Evolutionary conservation across 768 basidiomycete genomes (phyloP).

Genomic region (Dioszegia aurantiaca): DNA sequence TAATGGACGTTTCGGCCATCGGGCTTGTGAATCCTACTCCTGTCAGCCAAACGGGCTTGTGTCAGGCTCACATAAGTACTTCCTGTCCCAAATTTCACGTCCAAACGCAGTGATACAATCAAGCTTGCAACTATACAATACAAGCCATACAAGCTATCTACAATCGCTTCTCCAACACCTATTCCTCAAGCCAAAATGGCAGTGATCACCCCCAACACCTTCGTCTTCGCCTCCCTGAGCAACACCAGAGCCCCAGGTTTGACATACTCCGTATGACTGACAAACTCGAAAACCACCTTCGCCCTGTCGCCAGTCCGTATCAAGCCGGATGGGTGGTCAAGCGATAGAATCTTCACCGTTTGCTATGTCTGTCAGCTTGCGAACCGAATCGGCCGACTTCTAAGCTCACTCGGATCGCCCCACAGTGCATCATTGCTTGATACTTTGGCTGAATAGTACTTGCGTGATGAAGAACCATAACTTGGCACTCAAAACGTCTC

Average conservation of each 20-base stretch:
- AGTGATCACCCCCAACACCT: conserved; percentile 56
- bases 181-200: conserved; percentile 29
- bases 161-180: not conserved
- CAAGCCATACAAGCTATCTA: not conserved
- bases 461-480: conserved; percentile 66
- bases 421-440: conserved; percentile 92
- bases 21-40: not conserved
- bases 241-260: conserved; percentile 90
- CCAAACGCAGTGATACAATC: no score
- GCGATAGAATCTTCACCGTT: conserved; percentile 79
- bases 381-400: not conserved
- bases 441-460: conserved; percentile 83
- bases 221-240: conserved; percentile 93
- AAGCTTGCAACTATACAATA: not conserved
- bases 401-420: conserved; percentile 56
- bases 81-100: no score
- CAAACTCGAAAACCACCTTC: conserved; percentile 91
- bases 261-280: conserved; percentile 84
- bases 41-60: no score
- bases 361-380: conserved; percentile 54
- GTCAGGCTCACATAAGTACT: no score
- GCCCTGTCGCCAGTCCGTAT: conserved; percentile 93
- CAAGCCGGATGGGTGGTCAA: conserved; percentile 81
- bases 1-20: not conserved
- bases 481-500: conserved; percentile 84